These are phyloP conservation scores for Candida saitoana DNA, from an alignment of 805 yeast species.

Conservation along the genomic window DNA sequence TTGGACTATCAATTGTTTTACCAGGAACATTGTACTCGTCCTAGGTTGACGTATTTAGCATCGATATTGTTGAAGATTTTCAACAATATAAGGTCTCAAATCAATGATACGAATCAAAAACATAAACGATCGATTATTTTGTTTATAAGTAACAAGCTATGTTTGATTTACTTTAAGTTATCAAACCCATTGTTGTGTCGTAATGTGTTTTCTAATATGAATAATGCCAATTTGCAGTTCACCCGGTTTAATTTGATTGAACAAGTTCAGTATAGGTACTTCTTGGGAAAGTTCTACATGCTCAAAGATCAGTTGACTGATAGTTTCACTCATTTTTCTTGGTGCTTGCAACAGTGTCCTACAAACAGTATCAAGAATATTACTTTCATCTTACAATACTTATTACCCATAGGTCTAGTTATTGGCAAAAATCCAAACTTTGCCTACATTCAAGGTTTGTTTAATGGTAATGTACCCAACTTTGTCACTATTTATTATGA, in stretches of 20 bases:
- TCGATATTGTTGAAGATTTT: slow-evolving; percentile 53
- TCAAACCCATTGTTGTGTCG: slow-evolving; percentile 56
- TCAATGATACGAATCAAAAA: slow-evolving; percentile 33
- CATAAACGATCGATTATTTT: slow-evolving; percentile 48
- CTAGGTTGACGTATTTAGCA: slow-evolving; percentile 49
- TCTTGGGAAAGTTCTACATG: slow-evolving; percentile 51
- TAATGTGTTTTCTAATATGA: slow-evolving; percentile 59
- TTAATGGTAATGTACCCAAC: slow-evolving; percentile 8
- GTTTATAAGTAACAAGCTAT: slow-evolving; percentile 50
- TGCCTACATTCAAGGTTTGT: slow-evolving; percentile 10
- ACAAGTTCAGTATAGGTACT: slow-evolving; percentile 49
- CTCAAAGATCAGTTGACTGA: slow-evolving; percentile 48
- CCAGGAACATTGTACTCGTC: slow-evolving; percentile 38
- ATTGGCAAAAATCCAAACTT: slow-evolving; percentile 51
- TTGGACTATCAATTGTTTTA: slow-evolving; percentile 39
- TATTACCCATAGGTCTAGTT: slow-evolving; percentile 51
- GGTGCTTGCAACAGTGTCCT: slow-evolving; percentile 47
- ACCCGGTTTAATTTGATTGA: slow-evolving; percentile 39
- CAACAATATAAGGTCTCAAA: slow-evolving; percentile 54
- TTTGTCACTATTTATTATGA: slow-evolving; percentile 32
- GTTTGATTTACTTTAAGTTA: slow-evolving; percentile 53
- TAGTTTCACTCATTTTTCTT: slow-evolving; percentile 48
- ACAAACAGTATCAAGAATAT: slow-evolving; percentile 25
- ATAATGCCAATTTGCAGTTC: slow-evolving; percentile 44
- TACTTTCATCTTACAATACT: slow-evolving; percentile 40